Conservation (phyloP, 202 grass and related monocot genomes). For the Eragrostis tef region DNA sequence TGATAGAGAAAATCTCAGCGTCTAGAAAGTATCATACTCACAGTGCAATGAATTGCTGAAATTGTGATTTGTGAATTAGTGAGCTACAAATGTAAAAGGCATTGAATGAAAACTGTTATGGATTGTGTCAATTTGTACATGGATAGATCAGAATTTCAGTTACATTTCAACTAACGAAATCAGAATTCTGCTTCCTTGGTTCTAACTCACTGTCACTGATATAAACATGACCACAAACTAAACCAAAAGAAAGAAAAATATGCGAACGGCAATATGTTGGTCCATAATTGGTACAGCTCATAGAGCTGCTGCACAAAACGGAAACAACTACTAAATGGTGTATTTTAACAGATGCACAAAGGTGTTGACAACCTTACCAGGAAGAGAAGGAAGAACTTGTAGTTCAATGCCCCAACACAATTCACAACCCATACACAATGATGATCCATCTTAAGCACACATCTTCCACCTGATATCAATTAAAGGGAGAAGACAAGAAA, state of each 20-base stretch:
- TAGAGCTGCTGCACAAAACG: not conserved
- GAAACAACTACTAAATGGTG: not conserved
- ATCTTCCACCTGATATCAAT: constrained; percentile 74
- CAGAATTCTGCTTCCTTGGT: not conserved
- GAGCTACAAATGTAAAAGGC: not conserved
- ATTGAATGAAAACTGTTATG: not conserved
- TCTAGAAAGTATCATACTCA: not conserved
- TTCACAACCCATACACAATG: constrained; percentile 78
- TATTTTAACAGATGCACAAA: constrained; percentile 5
- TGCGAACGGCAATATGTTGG: not conserved
- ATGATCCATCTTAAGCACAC: constrained; percentile 93
- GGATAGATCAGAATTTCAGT: not conserved
- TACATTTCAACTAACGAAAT: not conserved
- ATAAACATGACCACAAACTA: not conserved
- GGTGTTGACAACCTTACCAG: constrained; percentile 57
- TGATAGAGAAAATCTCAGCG: not conserved
- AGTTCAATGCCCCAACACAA: constrained; percentile 95
- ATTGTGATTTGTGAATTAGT: not conserved
- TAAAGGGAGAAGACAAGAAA: not conserved
- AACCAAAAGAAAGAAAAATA: not conserved
- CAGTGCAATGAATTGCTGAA: not conserved
- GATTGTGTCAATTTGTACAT: not conserved
- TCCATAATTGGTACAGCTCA: not conserved
- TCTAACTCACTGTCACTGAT: not conserved
- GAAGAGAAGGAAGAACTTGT: constrained; percentile 97